Evolutionary conservation across 148 eudicot genomes (phyloP), one percentile per base, ranked within the genome.

Genomic region (Fagopyrum esculentum): DNA sequence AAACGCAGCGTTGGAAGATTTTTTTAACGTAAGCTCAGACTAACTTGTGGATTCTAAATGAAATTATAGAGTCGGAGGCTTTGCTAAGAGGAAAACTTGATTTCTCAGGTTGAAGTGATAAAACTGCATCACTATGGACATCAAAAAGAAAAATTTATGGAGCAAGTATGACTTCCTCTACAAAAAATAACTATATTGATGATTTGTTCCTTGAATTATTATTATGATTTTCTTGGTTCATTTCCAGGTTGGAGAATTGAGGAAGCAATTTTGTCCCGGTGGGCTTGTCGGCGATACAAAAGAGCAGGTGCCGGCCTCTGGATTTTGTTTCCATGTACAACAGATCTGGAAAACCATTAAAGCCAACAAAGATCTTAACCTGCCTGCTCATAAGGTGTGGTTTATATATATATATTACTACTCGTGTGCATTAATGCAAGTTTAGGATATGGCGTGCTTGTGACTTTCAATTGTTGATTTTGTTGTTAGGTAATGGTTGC

Each of bases 231-330:
- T 22, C 59, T 54, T 54, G 0, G 22, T 7, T 6, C 26, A 19
- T 6, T 60, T 60, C 40, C 6, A 61, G 68, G 68, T 61, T 61
- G 68, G 6, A 29, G 1, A 61, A 2, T 43, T 61, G 3, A 29
- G 13, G 44, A 15, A 26, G 68, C 43, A 11, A 6, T 61, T 61
- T 61, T 9, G 0, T 5, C 43, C 43, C 3, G 44, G 68, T 26
- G 68, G 68, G 68, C 68, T 61, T 61, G 68, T 43, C 5, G 68
- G 68, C 10, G 68, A 61, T 61, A 26, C 43, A n/a, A 12, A 29
- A 61, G 68, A 22, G 10, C 43, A 43, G 12, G 68, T 29, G 68
- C 68, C 68, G 29, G 68, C 29, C 68, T 61, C 68, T 5, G 68
- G 13, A 61, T 61, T 61, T 61, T 29, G 43, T 26, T 1, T 61